Evolutionary conservation across 768 basidiomycete genomes (phyloP), one percentile per base, ranked within the genome.

Genomic region (Lactarius sanguifluus): DNA sequence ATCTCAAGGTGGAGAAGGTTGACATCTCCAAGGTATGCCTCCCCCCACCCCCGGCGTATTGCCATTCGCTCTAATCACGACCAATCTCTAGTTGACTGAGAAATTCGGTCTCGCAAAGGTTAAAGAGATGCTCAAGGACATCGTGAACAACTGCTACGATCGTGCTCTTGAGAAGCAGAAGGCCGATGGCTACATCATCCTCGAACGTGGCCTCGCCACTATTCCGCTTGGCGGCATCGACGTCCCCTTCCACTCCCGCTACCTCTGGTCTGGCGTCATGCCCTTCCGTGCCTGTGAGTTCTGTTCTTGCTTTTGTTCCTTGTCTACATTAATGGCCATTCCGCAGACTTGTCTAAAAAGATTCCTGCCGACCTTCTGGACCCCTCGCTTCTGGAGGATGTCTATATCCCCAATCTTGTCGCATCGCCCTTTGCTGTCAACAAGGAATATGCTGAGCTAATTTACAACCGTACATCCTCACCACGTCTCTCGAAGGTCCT

Each of bases 241-340:
- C 72, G 97, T 99, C 1, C 97, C 97, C 5, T 99, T 99, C 92
- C 97, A 99, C 77, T 98, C 97, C 4, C 91, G 96, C 66, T 99
- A 98, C 78, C 85, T 99, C 45, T 99, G 97, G 97, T 96, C 96
- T 18, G 95, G 95, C 75, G 95, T 97, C 34, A 84, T 96, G 88
- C 93, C 96, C 12, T 96, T 97, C 92, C 88, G 95, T 71, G 92
- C 94, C 64, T 97, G 92, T 94, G 74, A 79, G 91, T 84, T 28
- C n/a, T 40, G 41, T 45, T 57, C 56, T 57, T 62, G 59, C 43
- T 61, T 60, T 20, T 55, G 56, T 61, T 15, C 28, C 30, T 20
- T 28, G 23, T 32, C 5, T 40, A 32, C 7, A 4, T 36, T 64
- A 34, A 62, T 25, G 16, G 2, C 5, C 9, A 6, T 38, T 16